Percentiles rank a stretch among this genome's conserved stretches.
phyloP scores from a whole-genome alignment of 176 grass and related monocot species.

The Oryza australiensis region DNA sequence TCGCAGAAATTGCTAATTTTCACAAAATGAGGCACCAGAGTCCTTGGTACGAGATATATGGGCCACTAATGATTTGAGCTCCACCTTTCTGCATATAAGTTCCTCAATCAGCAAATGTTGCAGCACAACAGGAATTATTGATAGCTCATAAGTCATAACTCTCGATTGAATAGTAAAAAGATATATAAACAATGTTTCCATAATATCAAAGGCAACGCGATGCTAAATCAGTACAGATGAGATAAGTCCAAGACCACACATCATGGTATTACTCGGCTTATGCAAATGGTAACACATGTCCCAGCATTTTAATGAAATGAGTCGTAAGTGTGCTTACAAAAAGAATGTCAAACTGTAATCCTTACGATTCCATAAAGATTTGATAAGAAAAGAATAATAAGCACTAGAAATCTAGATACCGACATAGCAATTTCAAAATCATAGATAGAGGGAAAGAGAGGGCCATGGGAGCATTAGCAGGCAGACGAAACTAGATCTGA shows the following conservation, averaged over 20 bases:
- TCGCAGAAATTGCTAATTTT: constrained; percentile 22
- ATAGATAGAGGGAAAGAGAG: no score
- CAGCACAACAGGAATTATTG: neutral
- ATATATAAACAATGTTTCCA: neutral
- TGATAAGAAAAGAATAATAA: no score
- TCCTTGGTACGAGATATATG: constrained; percentile 33
- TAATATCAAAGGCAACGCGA: neutral
- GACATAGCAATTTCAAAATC: neutral
- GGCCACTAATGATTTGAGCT: constrained; percentile 43
- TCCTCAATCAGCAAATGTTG: constrained; percentile 8
- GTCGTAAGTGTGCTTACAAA: neutral
- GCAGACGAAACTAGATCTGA: no score
- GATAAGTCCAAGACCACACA: neutral
- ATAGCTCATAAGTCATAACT: neutral
- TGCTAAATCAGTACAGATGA: neutral
- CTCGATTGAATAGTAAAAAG: neutral
- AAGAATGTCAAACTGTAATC: neutral
- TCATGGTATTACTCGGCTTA: neutral
- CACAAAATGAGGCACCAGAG: constrained; percentile 21
- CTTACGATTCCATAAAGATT: neutral
- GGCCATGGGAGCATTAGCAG: no score
- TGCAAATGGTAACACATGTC: neutral
- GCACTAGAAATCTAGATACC: neutral
- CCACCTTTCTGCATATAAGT: constrained; percentile 45
- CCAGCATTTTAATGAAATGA: neutral